Evolutionary conservation across 2,329 filamentous ascomycete genomes (phyloP), one percentile per base, ranked within the genome.

Genomic region (Penicillium concentricum): DNA sequence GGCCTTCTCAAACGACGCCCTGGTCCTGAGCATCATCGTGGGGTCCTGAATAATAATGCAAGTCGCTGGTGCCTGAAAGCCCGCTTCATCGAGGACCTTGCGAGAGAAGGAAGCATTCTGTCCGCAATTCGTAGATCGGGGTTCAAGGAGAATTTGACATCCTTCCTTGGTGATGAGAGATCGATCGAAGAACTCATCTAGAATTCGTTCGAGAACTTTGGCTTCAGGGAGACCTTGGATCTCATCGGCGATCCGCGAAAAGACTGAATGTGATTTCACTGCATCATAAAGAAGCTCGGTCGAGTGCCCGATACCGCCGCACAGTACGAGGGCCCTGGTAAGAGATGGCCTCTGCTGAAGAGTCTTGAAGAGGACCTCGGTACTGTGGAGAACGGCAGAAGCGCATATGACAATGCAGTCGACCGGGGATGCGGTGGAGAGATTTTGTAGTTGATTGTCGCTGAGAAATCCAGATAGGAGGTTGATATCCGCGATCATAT

Each of bases 241-340:
- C 5, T 67, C 59, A 10, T 62, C 35, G 2, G 61, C 47, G 5
- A 79, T 60, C 24, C 70, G 75, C 5, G 51, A 64, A 10, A 63
- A 68, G 5, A 47, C 38, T 4, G 67, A 62, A 57, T 76, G 70
- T 2, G 58, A 56, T 7, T 64, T 66, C 1, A 80, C 68, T 4
- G 77, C 74, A 4, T 74, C 69, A 57, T 79, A 79, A 5, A 81
- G 68, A 16, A 73, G 70, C 13, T 68, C 56, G 5, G 78, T 81
- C 1, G 76, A 79, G 59, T 81, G 78, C 3, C 78, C 78, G 22
- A 78, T 74, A 9, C 78, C 78, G 18, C 78, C 78, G 44, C 76
- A 78, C 0, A 79, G 64, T 1, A 80, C 72, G 3, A 80, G 56
- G 2, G 65, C 71, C 51, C 68, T 71, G 3, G 74, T 68, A 7